phyloP scores from a whole-genome alignment of 768 basidiomycete species.

The Agaricus subrufescens region DNA sequence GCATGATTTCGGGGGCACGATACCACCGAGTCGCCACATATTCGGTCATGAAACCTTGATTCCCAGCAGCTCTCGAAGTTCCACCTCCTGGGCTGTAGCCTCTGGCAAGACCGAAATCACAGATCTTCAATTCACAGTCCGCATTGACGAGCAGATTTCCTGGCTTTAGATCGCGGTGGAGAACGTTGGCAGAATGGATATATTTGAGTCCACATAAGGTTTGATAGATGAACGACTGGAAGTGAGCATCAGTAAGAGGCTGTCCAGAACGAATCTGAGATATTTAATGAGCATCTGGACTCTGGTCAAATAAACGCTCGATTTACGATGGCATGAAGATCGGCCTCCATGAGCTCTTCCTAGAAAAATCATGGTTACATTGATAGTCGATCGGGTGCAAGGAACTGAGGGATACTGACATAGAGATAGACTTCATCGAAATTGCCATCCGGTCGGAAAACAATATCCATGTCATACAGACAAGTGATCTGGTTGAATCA shows the following conservation, averaged over 20 bases:
- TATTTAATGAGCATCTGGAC: not conserved
- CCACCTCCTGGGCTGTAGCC: conserved; percentile 87
- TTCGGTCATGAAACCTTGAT: conserved; percentile 98
- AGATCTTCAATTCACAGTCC: conserved; percentile 97
- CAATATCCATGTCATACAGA: conserved; percentile 97
- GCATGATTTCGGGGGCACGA: conserved; percentile 97
- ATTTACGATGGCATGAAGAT: conserved; percentile 94
- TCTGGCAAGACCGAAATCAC: conserved; percentile 95
- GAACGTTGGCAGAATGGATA: conserved; percentile 96
- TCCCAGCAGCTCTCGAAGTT: conserved; percentile 65
- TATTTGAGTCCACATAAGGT: conserved; percentile 98
- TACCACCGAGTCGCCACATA: conserved; percentile 99
- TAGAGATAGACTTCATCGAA: conserved; percentile 97
- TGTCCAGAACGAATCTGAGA: conserved; percentile 78
- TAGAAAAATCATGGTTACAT: conserved; percentile 23
- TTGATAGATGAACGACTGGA: conserved; percentile 97
- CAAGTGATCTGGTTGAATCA: conserved; percentile 72
- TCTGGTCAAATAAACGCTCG: not conserved
- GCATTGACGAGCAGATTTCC: conserved; percentile 96
- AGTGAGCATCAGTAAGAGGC: conserved; percentile 85
- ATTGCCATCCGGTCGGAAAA: conserved; percentile 85
- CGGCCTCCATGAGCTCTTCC: conserved; percentile 99
- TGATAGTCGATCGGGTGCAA: not conserved
- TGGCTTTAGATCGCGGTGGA: conserved; percentile 94
- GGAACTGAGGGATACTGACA: conserved; percentile 36